These are phyloP conservation scores for Tarenaya hassleriana DNA, from an alignment of 345 rosid genomes.

Conservation along the genomic window DNA sequence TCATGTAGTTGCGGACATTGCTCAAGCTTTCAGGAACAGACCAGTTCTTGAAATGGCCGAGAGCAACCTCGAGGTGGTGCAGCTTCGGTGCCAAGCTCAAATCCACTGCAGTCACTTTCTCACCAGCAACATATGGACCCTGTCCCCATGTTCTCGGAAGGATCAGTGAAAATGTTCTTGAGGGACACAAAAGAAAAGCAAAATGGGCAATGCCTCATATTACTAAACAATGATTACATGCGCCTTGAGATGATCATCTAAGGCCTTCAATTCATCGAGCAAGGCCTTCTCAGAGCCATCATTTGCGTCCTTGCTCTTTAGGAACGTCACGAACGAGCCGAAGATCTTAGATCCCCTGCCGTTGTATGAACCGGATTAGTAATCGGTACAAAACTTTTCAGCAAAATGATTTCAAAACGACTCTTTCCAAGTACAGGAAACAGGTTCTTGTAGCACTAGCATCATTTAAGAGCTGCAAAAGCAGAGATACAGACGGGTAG, in stretches of 20 bases:
- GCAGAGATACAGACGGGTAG: not conserved
- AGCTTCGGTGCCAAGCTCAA: constrained; percentile 85
- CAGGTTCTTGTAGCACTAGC: too few relatives aligned
- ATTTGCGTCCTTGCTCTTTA: constrained; percentile 81
- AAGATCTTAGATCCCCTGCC: constrained; percentile 71
- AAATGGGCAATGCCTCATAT: not conserved
- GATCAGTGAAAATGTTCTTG: not conserved
- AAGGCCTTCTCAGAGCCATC: constrained; percentile 74
- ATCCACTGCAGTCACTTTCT: constrained; percentile 65
- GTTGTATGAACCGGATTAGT: not conserved
- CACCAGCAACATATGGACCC: constrained; percentile 84
- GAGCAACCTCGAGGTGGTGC: constrained; percentile 76
- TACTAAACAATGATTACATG: constrained; percentile 29
- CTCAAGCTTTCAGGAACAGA: constrained; percentile 57
- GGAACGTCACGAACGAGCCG: constrained; percentile 45
- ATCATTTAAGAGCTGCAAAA: not conserved
- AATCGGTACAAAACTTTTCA: not conserved
- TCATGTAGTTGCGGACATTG: constrained; percentile 52
- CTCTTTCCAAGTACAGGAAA: not conserved
- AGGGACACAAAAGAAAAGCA: not conserved
- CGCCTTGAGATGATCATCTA: constrained; percentile 75
- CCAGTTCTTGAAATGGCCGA: constrained; percentile 87
- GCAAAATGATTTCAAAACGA: not conserved
- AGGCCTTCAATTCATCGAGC: constrained; percentile 65
- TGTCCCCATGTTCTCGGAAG: constrained; percentile 20